Base-by-base conservation (phyloP, 768 basidiomycete species). In the Trametes punicea region DNA sequence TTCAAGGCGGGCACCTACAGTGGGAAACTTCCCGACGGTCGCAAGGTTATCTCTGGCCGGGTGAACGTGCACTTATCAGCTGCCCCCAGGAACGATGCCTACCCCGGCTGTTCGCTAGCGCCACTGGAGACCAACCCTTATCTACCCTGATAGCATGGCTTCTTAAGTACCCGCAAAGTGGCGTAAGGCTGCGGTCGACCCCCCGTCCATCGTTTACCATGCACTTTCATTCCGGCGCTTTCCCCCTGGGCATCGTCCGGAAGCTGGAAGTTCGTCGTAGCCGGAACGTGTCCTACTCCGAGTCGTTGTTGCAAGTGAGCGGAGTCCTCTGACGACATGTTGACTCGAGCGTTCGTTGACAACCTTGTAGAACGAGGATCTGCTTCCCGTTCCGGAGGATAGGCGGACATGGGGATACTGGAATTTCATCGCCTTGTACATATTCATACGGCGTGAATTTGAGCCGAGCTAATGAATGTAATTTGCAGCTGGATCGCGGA, bases 401-500 rank as follows among this genome's bases (percentile, higher is more conserved):
- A 79, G 86, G 57, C 74, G 84, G 57, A 84, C 80, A 59, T 90
- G 90, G 88, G 75, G 74, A 21, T 70, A 72, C 39, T 80, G 76
- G 71, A 85, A 87, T 69, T 89, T 85, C 67, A 72, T 85, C 41
- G 77, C 84, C 18, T 88, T 85, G 81, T 86, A 66, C 60, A 79
- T 62, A 38, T 46, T 51, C 20, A n/a, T n/a, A n/a, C n/a, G n/a
- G n/a, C n/a, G n/a, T n/a, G n/a, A n/a, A n/a, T n/a, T n/a, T n/a
- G n/a, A n/a, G n/a, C n/a, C n/a, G n/a, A 15, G 23, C n/a, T 36
- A 46, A 42, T 56, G 26, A 56, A 50, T 48, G 41, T 27, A n/a
- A 64, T 58, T 16, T 18, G 38, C 33, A 87, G 85, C 73, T 90
- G 87, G 89, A 79, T 90, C 39, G 87, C 86, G 34, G 88, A 91